Conservation (phyloP, 148 eudicot species). For the Cornus controversa region DNA sequence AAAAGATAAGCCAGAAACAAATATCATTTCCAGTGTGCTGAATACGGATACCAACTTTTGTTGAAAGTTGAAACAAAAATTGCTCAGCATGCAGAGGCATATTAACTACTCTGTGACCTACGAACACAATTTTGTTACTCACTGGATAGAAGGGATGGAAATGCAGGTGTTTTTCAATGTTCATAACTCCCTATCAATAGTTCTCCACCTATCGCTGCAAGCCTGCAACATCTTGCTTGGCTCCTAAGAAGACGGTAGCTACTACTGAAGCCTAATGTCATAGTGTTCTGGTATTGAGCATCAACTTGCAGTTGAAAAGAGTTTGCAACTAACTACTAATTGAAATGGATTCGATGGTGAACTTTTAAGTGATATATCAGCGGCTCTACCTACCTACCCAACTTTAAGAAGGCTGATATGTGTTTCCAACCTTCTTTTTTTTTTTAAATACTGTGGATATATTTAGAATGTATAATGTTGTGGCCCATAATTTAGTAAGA, state of each 20-base stretch:
- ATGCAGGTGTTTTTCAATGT: no score
- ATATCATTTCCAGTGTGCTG: no score
- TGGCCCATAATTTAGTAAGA: background rate
- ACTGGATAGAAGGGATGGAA: no score
- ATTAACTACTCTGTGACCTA: no score
- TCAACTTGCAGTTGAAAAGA: background rate
- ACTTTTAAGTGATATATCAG: background rate
- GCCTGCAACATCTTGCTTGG: background rate
- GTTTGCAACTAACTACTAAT: background rate
- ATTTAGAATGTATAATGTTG: background rate
- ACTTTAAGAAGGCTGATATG: background rate
- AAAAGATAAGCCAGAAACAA: no score
- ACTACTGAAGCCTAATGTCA: no score
- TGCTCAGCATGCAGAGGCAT: no score
- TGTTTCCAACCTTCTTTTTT: background rate
- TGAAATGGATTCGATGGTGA: background rate
- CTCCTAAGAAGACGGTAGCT: background rate
- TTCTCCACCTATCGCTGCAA: background rate
- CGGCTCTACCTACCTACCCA: background rate
- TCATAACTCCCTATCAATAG: background rate
- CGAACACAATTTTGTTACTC: no score
- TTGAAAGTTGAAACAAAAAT: no score
- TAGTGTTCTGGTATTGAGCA: no score
- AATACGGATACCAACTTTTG: no score
- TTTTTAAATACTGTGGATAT: background rate